Evolutionary conservation across 345 rosid genomes (phyloP).

Genomic region (Dipteronia sinensis): DNA sequence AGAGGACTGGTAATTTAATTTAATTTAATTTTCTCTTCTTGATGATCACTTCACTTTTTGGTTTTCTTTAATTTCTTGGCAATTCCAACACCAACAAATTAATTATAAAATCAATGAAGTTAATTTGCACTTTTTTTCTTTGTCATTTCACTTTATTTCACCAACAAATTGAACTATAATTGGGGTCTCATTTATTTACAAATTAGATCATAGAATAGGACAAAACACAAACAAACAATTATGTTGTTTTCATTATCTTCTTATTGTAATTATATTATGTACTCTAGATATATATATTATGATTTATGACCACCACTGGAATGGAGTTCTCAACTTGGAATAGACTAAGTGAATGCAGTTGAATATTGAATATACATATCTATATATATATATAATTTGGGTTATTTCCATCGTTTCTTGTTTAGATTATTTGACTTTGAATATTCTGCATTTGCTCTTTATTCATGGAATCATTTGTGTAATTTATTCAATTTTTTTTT

Average conservation of each 20-base stretch:
- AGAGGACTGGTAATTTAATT: constrained; percentile 25
- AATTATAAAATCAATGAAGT: neutral
- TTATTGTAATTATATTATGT: neutral
- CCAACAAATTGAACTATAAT: neutral
- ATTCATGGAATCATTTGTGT: neutral
- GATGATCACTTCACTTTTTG: neutral
- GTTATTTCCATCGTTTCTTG: too few relatives aligned
- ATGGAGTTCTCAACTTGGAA: neutral
- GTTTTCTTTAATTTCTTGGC: neutral
- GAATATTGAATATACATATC: neutral
- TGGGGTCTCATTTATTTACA: neutral
- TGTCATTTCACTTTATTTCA: neutral
- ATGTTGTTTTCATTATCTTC: neutral
- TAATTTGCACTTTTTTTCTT: neutral
- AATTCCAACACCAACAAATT: neutral
- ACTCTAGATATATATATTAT: neutral
- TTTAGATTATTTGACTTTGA: constrained; percentile 27
- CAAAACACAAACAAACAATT: neutral
- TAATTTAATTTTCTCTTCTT: constrained; percentile 5
- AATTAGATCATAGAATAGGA: neutral
- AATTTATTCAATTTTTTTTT: neutral
- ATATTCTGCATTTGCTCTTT: neutral
- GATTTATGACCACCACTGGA: neutral
- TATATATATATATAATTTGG: too few relatives aligned
- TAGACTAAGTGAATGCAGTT: constrained; percentile 1